Evolutionary conservation across 2,329 filamentous ascomycete species (phyloP).

Genomic region (Stemphylium vesicarium): DNA sequence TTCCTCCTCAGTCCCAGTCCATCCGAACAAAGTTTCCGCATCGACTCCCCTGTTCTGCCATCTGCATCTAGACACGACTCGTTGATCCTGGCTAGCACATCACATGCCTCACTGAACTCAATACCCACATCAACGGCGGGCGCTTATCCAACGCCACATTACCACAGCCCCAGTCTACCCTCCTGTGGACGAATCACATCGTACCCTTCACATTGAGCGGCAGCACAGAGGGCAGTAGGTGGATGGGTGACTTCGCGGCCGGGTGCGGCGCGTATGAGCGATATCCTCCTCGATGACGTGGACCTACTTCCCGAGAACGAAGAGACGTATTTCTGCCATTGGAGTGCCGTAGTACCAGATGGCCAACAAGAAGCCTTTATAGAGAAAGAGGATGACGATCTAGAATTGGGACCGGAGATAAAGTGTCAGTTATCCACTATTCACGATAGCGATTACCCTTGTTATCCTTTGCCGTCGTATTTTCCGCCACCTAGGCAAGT

Average conservation of each 20-base stretch:
- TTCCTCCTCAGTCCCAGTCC: slow-evolving; percentile 10
- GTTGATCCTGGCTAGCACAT: background rate
- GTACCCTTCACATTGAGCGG: background rate
- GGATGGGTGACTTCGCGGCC: background rate
- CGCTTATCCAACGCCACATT: background rate
- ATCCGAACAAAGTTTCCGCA: background rate
- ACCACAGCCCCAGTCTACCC: background rate
- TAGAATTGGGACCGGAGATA: background rate
- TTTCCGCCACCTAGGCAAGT: too few species aligned
- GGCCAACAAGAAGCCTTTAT: background rate
- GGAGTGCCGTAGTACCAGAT: background rate
- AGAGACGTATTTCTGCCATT: background rate
- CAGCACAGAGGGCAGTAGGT: background rate
- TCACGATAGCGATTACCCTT: slow-evolving; percentile 1
- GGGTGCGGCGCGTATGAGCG: background rate
- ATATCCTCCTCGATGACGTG: slow-evolving; percentile 8
- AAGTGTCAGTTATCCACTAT: background rate
- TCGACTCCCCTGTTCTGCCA: slow-evolving; percentile 3
- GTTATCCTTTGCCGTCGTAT: slow-evolving; percentile 4
- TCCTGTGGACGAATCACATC: background rate
- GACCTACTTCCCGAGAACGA: background rate
- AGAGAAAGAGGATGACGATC: background rate
- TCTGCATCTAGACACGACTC: background rate
- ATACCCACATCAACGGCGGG: background rate
- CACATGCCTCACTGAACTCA: background rate